Percentiles rank a stretch among this genome's conserved stretches.
Conservation (phyloP, 306 rosid genomes). For the Carpinus fangiana region DNA sequence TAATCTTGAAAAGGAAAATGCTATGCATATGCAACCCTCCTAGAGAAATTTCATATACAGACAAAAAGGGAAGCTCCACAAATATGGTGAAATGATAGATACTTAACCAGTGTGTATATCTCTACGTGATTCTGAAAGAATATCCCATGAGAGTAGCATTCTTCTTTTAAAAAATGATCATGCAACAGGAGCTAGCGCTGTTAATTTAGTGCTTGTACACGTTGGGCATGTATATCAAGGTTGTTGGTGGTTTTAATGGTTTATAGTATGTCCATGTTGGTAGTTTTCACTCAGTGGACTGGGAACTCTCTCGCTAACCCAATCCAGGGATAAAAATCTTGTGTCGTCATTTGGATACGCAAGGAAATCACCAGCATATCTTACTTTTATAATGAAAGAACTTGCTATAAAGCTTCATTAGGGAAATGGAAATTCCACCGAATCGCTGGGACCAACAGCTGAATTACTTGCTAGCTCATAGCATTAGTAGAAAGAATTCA, state of each 20-base stretch:
- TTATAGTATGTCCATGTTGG: not conserved
- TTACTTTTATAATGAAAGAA: not conserved
- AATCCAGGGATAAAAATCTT: not conserved
- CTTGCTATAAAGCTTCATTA: not conserved
- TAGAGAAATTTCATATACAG: not conserved
- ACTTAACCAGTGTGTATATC: not conserved
- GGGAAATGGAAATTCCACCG: not conserved
- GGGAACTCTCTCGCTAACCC: not conserved
- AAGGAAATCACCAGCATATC: not conserved
- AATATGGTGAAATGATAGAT: not conserved
- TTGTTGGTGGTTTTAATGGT: not conserved
- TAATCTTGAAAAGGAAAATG: not conserved
- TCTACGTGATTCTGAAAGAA: not conserved
- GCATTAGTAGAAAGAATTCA: not conserved
- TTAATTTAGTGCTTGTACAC: not conserved
- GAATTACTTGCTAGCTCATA: not conserved
- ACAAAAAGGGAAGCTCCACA: not conserved
- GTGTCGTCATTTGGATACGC: not conserved
- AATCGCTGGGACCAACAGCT: not conserved
- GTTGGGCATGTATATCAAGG: not conserved
- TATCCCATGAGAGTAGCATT: not conserved
- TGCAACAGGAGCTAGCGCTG: not conserved
- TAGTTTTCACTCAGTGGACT: not conserved
- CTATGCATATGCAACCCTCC: not conserved
- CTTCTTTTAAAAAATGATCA: not conserved